Evolutionary conservation across 129 eudicot species (phyloP), one percentile per base, ranked within the genome.

Genomic region (Pseudognaphalium luteoalbum): DNA sequence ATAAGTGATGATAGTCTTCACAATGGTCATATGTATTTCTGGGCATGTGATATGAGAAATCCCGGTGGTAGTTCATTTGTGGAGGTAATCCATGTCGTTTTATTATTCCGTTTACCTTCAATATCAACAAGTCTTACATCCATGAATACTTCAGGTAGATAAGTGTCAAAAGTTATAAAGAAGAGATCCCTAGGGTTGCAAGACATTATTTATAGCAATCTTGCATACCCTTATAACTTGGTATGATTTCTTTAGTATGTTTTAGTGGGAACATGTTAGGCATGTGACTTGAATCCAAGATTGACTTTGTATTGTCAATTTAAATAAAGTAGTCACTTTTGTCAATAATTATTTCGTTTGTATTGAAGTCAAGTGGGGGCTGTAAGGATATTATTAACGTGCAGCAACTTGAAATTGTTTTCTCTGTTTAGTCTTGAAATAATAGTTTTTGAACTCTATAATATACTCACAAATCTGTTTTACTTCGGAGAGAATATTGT

Each of bases 21-120:
- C 20, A 83, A 83, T 32, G 78, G 78, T 47, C 99, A 94, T 87
- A 79, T 80, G 70, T 94, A 94, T 81, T 91, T 78, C 81, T 94
- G 97, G 97, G 96, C 93, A 9, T 89, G 97, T 89, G 99, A 94
- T 83, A 94, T 94, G 99, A 89, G 99, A 78, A 94, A 94, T 85
- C 97, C 93, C 14, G 99, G 99, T 75, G 99, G 99, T 71, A 94
- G 88, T 75, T 94, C 99, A 16, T 94, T 94, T 80, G 97, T 94
- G 71, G 99, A 94, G 99, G 99, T 94, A 87, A 65, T 74, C 70
- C 70, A 44, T 15, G 65, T 39, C 3, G 57, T 32, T 44, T 54
- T 71, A 10, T 76, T 68, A 51, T 25, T 58, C 33, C 29, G 15
- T 52, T 12, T 67, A 71, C 47, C 57, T 34, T 44, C 29, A 10